Evolutionary conservation across 129 eudicot genomes (phyloP).

Genomic region (Flaveria bidentis): DNA sequence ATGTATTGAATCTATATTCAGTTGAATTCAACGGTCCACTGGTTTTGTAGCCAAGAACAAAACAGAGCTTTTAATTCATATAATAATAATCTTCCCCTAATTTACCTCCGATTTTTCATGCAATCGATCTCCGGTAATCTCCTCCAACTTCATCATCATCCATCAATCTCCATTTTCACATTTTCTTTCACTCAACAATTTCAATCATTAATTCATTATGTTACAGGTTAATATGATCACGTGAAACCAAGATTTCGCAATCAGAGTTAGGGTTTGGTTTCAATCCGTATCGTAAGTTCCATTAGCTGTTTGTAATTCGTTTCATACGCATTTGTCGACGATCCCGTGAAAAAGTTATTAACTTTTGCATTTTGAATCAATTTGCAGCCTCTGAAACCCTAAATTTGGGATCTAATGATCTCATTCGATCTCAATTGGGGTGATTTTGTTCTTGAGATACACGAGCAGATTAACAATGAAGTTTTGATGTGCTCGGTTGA

Average conservation of each 20-base stretch:
- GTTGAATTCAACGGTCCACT: constrained; percentile 50
- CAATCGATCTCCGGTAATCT: constrained; percentile 27
- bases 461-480: constrained; percentile 1
- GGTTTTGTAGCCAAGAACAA: constrained; percentile 22
- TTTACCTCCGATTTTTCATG: constrained; percentile 36
- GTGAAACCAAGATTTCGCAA: constrained; percentile 4
- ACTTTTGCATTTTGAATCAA: not conserved
- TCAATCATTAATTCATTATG: not conserved
- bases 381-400: constrained; percentile 33
- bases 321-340: not conserved
- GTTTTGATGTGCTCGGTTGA: constrained; percentile 30
- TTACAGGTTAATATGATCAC: constrained; percentile 1
- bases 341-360: not conserved
- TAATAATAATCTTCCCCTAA: constrained; percentile 27
- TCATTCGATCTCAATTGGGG: constrained; percentile 19
- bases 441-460: constrained; percentile 2
- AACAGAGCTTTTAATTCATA: constrained; percentile 25
- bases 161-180: constrained; percentile 30
- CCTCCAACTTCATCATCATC: not conserved
- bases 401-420: constrained; percentile 32
- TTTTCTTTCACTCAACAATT: not conserved
- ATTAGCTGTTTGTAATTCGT: not conserved
- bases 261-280: constrained; percentile 12
- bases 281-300: constrained; percentile 19
- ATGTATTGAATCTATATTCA: constrained; percentile 10